phyloP scores from a whole-genome alignment of 495 filamentous ascomycete genomes.

The Aspergillus sclerotiicarbonarius region DNA sequence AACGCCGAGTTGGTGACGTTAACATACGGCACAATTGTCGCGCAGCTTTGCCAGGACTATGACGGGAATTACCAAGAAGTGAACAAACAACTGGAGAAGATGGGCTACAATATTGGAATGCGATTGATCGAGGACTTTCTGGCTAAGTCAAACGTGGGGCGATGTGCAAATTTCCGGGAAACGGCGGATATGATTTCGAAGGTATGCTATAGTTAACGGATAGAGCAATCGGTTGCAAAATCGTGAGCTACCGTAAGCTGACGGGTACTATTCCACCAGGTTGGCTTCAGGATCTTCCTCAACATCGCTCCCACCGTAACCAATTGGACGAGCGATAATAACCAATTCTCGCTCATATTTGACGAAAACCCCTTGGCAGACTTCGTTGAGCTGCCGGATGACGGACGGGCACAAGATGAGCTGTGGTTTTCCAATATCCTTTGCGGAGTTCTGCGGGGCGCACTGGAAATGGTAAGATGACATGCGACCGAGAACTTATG shows the following conservation, averaged over 20 bases:
- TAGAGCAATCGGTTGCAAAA: background rate
- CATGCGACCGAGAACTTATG: background rate
- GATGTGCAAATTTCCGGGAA: constrained; percentile 90
- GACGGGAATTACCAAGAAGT: constrained; percentile 88
- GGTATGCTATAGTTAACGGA: constrained; percentile 44
- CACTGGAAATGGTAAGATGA: constrained; percentile 90
- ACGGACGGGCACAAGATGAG: constrained; percentile 92
- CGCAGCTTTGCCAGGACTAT: constrained; percentile 93
- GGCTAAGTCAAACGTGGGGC: constrained; percentile 84
- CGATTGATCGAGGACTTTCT: constrained; percentile 97
- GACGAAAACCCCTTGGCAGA: constrained; percentile 97
- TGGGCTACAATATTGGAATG: constrained; percentile 98
- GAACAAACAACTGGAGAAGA: constrained; percentile 96
- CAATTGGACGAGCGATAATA: constrained; percentile 94
- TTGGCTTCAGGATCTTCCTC: constrained; percentile 98
- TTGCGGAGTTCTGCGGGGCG: constrained; percentile 85
- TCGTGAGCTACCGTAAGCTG: background rate
- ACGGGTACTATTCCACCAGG: constrained; percentile 45
- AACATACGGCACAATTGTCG: constrained; percentile 96
- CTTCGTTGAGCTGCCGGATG: constrained; percentile 95
- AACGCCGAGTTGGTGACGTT: constrained; percentile 94
- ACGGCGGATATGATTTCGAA: constrained; percentile 96
- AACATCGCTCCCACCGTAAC: constrained; percentile 95
- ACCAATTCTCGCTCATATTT: constrained; percentile 92
- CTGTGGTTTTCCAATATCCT: constrained; percentile 98